Evolutionary conservation across 768 basidiomycete genomes (phyloP).

Genomic region (Lactifluus subvellereus): DNA sequence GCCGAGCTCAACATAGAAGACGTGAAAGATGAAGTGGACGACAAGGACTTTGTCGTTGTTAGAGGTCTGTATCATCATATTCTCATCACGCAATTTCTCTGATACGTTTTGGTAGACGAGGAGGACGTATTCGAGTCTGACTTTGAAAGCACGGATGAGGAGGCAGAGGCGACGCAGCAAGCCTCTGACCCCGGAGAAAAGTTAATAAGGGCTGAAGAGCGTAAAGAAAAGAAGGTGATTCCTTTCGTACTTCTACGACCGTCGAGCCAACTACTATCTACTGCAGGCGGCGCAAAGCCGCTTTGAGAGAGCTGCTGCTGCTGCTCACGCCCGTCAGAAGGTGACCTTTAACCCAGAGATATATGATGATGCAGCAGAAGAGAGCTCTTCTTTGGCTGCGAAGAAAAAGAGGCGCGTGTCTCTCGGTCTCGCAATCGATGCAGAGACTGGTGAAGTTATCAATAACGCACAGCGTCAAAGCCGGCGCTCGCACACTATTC

Average conservation of each 20-base stretch:
- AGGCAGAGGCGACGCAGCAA: constrained; percentile 38
- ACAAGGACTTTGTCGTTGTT: constrained; percentile 60
- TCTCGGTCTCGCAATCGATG: constrained; percentile 48
- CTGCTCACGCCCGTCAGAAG: constrained; percentile 60
- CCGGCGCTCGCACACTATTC: constrained; percentile 59
- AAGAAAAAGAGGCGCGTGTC: constrained; percentile 47
- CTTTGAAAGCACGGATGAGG: constrained; percentile 81
- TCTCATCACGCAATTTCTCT: not conserved
- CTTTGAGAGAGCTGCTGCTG: constrained; percentile 57
- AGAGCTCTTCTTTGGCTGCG: constrained; percentile 27
- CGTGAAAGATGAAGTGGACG: constrained; percentile 53
- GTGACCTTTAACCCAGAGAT: constrained; percentile 61
- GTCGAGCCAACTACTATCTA: not conserved
- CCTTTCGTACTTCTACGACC: not conserved
- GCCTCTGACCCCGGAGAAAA: constrained; percentile 53
- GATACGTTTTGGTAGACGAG: constrained; percentile 49
- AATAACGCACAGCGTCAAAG: constrained; percentile 46
- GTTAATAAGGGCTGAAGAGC: constrained; percentile 56
- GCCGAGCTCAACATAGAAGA: constrained; percentile 57
- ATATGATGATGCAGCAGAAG: constrained; percentile 26
- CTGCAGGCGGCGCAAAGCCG: constrained; percentile 48
- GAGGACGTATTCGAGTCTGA: constrained; percentile 79
- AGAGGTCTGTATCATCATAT: constrained; percentile 42
- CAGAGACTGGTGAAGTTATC: constrained; percentile 56
- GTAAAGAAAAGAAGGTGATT: constrained; percentile 43